Percentiles rank a stretch among this genome's conserved stretches.
Conservation (phyloP, 371 early-diverging fungal genomes). For the Rhizopus sp. region DNA sequence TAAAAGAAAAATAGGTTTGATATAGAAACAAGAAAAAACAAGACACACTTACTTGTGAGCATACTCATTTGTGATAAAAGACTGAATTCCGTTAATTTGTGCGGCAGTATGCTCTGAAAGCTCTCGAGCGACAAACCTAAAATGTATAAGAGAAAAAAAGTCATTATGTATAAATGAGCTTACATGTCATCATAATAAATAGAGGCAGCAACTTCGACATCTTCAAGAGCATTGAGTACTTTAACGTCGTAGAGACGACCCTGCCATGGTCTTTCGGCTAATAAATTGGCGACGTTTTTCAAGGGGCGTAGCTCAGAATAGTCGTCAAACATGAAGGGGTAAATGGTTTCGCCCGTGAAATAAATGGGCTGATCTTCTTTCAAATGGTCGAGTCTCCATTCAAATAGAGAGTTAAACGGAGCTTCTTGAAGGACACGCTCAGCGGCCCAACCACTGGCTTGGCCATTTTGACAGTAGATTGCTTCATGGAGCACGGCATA, state of each 20-base stretch:
- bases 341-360: conserved; percentile 69
- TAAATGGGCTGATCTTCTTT: conserved; percentile 32
- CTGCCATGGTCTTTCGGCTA: conserved; percentile 62
- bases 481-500: conserved; percentile 74
- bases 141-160: background rate
- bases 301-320: conserved; percentile 64
- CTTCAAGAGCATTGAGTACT: conserved; percentile 46
- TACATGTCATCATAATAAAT: conserved; percentile 77
- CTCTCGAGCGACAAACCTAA: conserved; percentile 63
- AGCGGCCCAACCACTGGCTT: conserved; percentile 69
- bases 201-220: conserved; percentile 68
- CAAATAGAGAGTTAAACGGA: conserved; percentile 52
- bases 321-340: conserved; percentile 79
- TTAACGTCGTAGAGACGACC: conserved; percentile 59
- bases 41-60: conserved; percentile 62
- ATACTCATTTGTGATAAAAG: conserved; percentile 77
- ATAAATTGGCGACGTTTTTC: conserved; percentile 59
- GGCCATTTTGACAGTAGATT: conserved; percentile 67
- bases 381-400: conserved; percentile 49
- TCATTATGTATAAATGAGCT: conserved; percentile 4
- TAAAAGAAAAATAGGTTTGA: conserved; percentile 6
- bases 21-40: conserved; percentile 1
- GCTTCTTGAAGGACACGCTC: conserved; percentile 54
- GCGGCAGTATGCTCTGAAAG: conserved; percentile 65
- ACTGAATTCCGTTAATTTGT: conserved; percentile 60